Evolutionary conservation across 2,329 filamentous ascomycete species (phyloP), one percentile per base, ranked within the genome.

Genomic region (Corniculantispora saksenae): DNA sequence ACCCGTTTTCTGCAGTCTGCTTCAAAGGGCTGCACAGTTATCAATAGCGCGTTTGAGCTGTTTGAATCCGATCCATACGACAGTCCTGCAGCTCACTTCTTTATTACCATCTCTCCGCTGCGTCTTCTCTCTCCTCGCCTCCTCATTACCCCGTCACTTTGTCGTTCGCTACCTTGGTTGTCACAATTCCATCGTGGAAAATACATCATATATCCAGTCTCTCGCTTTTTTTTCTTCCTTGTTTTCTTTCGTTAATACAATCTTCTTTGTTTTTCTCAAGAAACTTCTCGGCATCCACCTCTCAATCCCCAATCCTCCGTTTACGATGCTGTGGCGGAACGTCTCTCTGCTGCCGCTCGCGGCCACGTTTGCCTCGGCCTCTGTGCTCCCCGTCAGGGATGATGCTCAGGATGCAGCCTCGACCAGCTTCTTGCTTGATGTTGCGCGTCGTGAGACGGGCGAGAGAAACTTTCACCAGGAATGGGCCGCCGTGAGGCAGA

Each of bases 391-490:
- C 32, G 53, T 23, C 8, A 48, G 45, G 38, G 59, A n/a, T 32
- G 59, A n/a, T 32, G 47, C n/a, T 13, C 32, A 53, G 27, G 53
- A 45, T 15, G 8, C 47, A 1, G 17, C 38, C 17, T 17, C 48
- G 7, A 23, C 40, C 8, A 63, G 53, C 21, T 78, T 79, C 61
- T 75, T 74, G 0, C 62, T 78, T 8, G 65, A 71, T 6, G 74
- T 73, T 47, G 62, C 53, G 54, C 69, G 70, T 45, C 70, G 66
- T 2, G 62, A 61, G 13, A 60, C 66, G 15, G 67, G 65, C n/a
- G 70, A 71, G 64, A 70, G 72, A 19, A 68, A 77, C 62, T 79
- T 77, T 66, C 67, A 73, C 15, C 69, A 69, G 21, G 77, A 78
- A 47, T 77, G 73, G 72, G 71, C 70, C 8, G 74, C 75, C 15